Conservation (phyloP, 2,329 filamentous ascomycete genomes). For the Aspergillus sp. region DNA sequence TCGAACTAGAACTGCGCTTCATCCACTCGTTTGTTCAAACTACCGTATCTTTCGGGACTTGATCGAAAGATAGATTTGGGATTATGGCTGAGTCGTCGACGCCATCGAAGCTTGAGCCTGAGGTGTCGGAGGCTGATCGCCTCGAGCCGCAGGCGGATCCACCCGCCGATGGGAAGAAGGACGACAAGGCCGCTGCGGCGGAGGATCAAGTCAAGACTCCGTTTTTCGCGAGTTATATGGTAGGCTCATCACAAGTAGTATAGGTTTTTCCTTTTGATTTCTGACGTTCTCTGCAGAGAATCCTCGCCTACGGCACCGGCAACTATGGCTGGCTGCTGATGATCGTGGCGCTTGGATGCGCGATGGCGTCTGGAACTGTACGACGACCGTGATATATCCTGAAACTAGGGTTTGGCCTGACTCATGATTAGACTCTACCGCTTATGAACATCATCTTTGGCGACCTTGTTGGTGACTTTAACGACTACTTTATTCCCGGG, state of each 20-base stretch:
- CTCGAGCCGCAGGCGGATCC: neutral
- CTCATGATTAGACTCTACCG: constrained; percentile 39
- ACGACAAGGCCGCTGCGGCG: neutral
- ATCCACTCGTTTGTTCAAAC: neutral
- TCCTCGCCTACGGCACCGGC: constrained; percentile 22
- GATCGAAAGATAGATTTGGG: too few species aligned
- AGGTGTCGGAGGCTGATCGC: neutral
- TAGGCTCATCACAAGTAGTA: neutral
- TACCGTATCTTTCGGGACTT: too few species aligned
- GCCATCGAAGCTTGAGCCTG: neutral
- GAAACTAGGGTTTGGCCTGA: neutral
- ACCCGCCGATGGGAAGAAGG: neutral
- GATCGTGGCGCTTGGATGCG: constrained; percentile 21
- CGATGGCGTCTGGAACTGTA: constrained; percentile 32
- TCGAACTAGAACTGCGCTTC: neutral
- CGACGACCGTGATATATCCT: neutral
- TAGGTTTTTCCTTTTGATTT: too few species aligned
- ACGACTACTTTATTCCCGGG: constrained; percentile 55
- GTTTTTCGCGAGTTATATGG: constrained; percentile 7
- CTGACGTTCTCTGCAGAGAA: constrained; percentile 12
- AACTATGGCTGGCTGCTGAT: constrained; percentile 20
- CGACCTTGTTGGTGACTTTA: constrained; percentile 59
- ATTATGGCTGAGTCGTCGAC: neutral
- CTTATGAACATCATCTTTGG: constrained; percentile 66
- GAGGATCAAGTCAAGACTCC: neutral